phyloP scores from a whole-genome alignment of 305 asterid genomes.

The Rubia balearica region DNA sequence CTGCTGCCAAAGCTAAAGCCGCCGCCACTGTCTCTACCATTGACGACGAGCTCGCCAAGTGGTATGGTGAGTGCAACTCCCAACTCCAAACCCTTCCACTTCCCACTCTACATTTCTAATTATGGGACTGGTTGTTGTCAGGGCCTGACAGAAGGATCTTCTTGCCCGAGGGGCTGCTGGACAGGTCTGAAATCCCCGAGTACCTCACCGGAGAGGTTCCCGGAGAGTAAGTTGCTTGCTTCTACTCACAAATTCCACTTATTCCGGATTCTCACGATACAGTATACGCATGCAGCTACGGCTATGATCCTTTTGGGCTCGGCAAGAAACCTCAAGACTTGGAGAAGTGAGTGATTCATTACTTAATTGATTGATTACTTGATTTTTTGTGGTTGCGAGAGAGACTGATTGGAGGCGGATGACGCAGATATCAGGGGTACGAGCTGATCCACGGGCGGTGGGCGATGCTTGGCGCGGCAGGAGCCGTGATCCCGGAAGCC shows the following conservation, averaged over 20 bases:
- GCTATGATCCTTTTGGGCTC: conserved; percentile 95
- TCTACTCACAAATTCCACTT: too few species aligned
- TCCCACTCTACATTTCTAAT: too few species aligned
- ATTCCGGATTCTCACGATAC: neutral
- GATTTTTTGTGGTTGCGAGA: too few species aligned
- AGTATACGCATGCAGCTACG: conserved; percentile 52
- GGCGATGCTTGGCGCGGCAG: conserved; percentile 99
- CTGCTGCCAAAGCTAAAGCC: conserved; percentile 47
- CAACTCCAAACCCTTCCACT: too few species aligned
- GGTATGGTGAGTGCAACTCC: conserved; percentile 71
- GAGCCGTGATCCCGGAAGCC: conserved; percentile 89
- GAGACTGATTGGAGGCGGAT: too few species aligned
- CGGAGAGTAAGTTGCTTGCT: conserved; percentile 63
- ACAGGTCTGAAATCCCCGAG: conserved; percentile 93
- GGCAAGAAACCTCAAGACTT: conserved; percentile 92
- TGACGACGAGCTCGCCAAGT: conserved; percentile 94
- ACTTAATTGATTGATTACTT: too few species aligned
- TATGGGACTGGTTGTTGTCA: conserved; percentile 14
- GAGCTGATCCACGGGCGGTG: conserved; percentile 93
- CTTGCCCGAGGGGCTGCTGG: conserved; percentile 92
- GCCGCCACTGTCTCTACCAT: conserved; percentile 42
- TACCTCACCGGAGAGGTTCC: conserved; percentile 92
- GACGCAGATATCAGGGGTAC: conserved; percentile 65
- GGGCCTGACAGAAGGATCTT: conserved; percentile 97
- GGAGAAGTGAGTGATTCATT: conserved; percentile 43